Conservation (phyloP, 1,284 basidiomycete species). For the Ustilago crameri region DNA sequence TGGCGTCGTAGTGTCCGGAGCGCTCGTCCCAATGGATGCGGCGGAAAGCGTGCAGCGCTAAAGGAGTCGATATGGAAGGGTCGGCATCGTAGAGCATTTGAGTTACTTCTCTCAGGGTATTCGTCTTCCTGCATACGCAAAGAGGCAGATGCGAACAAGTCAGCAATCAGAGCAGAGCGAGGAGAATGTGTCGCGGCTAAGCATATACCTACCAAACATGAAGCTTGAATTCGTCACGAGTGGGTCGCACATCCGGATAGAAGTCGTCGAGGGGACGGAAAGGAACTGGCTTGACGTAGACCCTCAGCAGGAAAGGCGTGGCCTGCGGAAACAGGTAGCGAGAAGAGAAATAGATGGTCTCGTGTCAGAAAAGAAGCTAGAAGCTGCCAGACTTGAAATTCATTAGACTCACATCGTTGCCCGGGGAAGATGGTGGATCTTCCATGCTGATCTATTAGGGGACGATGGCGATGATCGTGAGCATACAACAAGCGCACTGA, state of each 20-base stretch:
- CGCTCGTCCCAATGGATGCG: slow-evolving; percentile 31
- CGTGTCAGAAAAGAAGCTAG: background rate
- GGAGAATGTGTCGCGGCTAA: background rate
- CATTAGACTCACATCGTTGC: slow-evolving; percentile 35
- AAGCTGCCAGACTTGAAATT: no score
- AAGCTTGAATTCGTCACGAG: slow-evolving; percentile 46
- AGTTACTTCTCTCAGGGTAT: slow-evolving; percentile 56
- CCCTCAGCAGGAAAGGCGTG: slow-evolving; percentile 40
- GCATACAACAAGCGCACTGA: background rate
- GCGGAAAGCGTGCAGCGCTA: slow-evolving; percentile 53
- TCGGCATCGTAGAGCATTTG: slow-evolving; percentile 56
- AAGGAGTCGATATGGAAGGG: slow-evolving; percentile 38
- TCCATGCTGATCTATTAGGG: slow-evolving; percentile 12
- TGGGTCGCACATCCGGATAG: slow-evolving; percentile 6
- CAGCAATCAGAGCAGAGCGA: background rate
- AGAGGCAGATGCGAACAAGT: no score
- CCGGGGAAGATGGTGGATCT: slow-evolving; percentile 36
- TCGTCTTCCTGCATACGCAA: slow-evolving; percentile 44
- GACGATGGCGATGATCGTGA: slow-evolving; percentile 1
- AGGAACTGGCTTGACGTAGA: slow-evolving; percentile 39
- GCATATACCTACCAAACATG: slow-evolving; percentile 47
- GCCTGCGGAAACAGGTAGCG: slow-evolving; percentile 33
- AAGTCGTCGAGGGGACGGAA: slow-evolving; percentile 49
- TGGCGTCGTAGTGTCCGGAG: slow-evolving; percentile 18
- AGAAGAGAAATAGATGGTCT: no score